Evolutionary conservation across 495 filamentous ascomycete genomes (phyloP), one percentile per base, ranked within the genome.

Genomic region (Hamigera avellanea): DNA sequence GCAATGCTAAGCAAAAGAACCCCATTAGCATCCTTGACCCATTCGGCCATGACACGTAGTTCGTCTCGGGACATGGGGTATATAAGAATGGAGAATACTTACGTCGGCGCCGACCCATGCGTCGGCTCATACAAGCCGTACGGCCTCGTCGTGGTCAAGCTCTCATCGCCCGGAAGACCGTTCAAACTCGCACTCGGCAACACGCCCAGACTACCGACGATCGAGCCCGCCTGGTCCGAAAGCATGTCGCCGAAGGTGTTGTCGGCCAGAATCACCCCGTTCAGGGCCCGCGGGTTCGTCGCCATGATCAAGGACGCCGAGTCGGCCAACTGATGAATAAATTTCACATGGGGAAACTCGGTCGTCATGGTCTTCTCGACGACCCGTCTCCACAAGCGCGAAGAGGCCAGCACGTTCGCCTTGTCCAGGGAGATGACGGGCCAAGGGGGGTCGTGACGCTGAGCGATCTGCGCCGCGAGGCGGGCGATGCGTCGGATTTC

Each of bases 161-260:
- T 32, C 30, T 46, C 46, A 15, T 59, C 51, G 0, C 49, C 50
- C 7, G 69, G 69, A n/a, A 70, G 42, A 8, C 59, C 64, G 36
- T 65, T 60, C 14, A 73, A 44, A 41, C 65, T 69, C 4, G 69
- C 69, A 42, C 61, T 66, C 1, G 69, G 69, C 16, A 70, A 39
- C 4, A 71, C 59, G 8, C 69, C 69, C 18, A 73, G 41, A 1
- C 59, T 66, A 15, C 69, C 69, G 6, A 65, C 54, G 35, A 72
- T 61, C 0, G 54, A 64, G 9, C 65, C 66, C 21, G 67, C 61
- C 31, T 68, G 61, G 36, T 72, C 69, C 5, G 67, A 70, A 8
- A 72, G 53, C 45, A 72, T 63, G 37, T 72, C 69, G 3, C 69
- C 69, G 35, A 72, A 72, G 7, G 64, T 70, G 26, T 72, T 72